These are phyloP conservation scores for Cyclotella cryptica DNA, from an alignment of 108 stramenopile species.

Conservation along the genomic window DNA sequence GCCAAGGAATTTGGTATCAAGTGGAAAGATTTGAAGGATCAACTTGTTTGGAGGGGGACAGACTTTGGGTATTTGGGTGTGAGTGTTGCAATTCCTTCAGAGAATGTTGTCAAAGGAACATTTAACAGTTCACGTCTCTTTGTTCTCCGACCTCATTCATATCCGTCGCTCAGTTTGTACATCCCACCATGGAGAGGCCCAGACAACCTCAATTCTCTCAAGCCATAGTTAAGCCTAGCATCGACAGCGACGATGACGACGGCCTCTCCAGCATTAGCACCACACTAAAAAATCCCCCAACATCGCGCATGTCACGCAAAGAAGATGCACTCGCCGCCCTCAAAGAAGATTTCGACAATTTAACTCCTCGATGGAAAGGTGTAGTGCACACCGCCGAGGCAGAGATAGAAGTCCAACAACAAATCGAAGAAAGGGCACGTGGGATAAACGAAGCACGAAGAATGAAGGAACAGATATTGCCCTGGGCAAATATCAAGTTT, in stretches of 20 bases:
- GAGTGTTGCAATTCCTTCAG: background rate
- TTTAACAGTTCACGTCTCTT: background rate
- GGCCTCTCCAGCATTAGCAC: background rate
- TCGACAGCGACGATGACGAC: background rate
- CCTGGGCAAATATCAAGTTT: constrained; percentile 29
- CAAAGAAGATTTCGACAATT: constrained; percentile 5
- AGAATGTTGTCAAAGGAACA: no score
- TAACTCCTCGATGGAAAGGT: constrained; percentile 40
- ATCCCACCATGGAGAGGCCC: background rate
- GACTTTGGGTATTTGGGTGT: constrained; percentile 31
- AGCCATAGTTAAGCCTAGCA: background rate
- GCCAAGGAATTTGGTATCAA: background rate
- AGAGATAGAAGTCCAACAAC: background rate
- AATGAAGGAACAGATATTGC: background rate
- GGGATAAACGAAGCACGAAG: constrained; percentile 11
- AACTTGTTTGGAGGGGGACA: constrained; percentile 42
- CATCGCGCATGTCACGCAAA: constrained; percentile 1
- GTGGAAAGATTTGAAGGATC: constrained; percentile 36
- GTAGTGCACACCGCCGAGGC: constrained; percentile 33
- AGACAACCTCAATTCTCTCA: background rate
- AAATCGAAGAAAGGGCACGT: background rate
- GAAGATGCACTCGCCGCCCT: constrained; percentile 2
- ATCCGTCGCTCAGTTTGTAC: background rate
- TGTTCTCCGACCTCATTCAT: background rate
- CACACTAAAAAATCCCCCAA: constrained; percentile 2